Base-by-base conservation (phyloP, 2,329 filamentous ascomycete species). In the Talaromyces sp. region DNA sequence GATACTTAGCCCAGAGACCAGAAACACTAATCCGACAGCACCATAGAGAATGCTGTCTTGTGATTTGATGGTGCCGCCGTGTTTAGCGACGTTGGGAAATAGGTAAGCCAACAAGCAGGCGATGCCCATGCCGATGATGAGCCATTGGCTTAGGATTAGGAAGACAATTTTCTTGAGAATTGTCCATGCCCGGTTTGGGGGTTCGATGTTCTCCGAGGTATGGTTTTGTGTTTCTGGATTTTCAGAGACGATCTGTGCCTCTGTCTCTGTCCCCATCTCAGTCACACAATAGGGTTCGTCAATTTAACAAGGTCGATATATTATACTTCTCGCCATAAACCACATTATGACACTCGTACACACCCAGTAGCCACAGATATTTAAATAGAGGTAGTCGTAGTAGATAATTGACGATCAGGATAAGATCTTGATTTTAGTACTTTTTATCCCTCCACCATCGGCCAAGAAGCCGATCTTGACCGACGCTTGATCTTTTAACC, bases 1-100 rank as follows among this genome's bases (percentile, higher is more conserved):
- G 19, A 92, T 84, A 61, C 89, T 90, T 70, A 90, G 83, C 3
- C 89, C 89, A 63, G 88, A 90, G 69, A 91, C 83, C 64, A 91
- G 80, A 74, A 92, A 92, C 70, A 91, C 90, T 70, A 90, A 77
- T 19, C 84, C 86, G 35, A 92, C 87, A 22, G 84, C 87, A 37
- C 89, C 87, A 73, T 92, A 92, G 35, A 90, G 82, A 62, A 91
- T 77, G 9, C 81, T 75, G 15, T 78, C 78, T 62, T 79, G 74
- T 4, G 77, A 74, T 17, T 72, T 73, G 67, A 79, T 79, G 15
- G 72, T 70, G 37, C 78, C 77, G 49, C 77, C 81, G 57, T 81
- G 75, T 70, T 85, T 86, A 56, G 77, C 76, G 3, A 79, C 75
- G 65, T 84, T 79, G 7, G 85, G 79, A 71, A 86, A 79, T 78